Evolutionary conservation across 805 yeast genomes (phyloP).

Genomic region (Candida argentea): DNA sequence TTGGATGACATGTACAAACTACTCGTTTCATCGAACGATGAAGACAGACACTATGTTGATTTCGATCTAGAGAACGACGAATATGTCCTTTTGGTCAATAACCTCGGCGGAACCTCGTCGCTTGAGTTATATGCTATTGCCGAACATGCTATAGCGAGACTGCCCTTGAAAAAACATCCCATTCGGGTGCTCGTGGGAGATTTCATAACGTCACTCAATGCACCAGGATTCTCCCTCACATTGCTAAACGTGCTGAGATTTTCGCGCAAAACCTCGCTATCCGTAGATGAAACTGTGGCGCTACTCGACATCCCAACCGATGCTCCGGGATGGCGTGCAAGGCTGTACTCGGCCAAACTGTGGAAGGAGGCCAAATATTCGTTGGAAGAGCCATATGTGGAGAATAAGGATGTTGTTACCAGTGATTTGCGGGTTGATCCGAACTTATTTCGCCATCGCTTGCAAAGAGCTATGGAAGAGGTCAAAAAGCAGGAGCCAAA

Average conservation of each 20-base stretch:
- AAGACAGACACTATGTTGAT: constrained; percentile 73
- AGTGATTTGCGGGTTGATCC: constrained; percentile 23
- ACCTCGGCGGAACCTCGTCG: constrained; percentile 82
- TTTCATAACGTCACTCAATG: constrained; percentile 81
- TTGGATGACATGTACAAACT: constrained; percentile 47
- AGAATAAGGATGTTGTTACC: constrained; percentile 10
- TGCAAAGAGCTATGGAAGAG: constrained; percentile 31
- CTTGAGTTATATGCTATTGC: constrained; percentile 70
- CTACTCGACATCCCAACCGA: constrained; percentile 62
- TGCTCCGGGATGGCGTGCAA: constrained; percentile 76
- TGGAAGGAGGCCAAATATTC: constrained; percentile 19
- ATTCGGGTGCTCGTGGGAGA: constrained; percentile 64
- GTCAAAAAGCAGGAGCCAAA: constrained; percentile 50
- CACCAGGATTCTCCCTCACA: constrained; percentile 87
- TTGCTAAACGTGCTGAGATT: constrained; percentile 59
- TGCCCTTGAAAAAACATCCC: constrained; percentile 52
- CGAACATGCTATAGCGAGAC: constrained; percentile 42
- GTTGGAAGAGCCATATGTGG: constrained; percentile 22
- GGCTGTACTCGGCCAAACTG: constrained; percentile 17
- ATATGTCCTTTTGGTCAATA: constrained; percentile 64
- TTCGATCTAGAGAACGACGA: constrained; percentile 52
- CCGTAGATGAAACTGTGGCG: constrained; percentile 25
- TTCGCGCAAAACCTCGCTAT: constrained; percentile 19
- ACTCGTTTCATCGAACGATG: constrained; percentile 51
- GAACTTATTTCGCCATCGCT: constrained; percentile 39